Evolutionary conservation across 2,329 filamentous ascomycete species (phyloP), one percentile per base, ranked within the genome.

Genomic region (Cadophora sp.): DNA sequence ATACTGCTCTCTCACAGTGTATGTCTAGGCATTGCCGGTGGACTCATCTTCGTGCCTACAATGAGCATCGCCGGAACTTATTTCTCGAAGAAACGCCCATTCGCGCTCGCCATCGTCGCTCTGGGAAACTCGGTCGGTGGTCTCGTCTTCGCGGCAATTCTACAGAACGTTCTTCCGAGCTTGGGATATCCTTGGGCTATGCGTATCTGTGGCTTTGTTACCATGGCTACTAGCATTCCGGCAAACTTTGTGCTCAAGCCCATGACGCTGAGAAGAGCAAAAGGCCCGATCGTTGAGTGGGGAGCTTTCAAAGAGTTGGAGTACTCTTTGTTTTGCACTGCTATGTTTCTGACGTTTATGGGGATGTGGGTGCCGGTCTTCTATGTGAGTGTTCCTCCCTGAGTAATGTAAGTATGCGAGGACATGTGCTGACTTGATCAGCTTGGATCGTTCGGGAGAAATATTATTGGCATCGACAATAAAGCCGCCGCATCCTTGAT

Each of bases 91-190:
- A 74, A 74, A 2, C 73, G 78, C 20, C 71, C 72, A 3, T 58
- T 80, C 0, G 81, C 79, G 1, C 68, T 81, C 0, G 75, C 74
- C 2, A 63, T 79, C 16, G 74, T 72, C 0, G 84, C 73, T 0
- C 84, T 83, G 0, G 90, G 90, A 0, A 87, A 86, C 30, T 84
- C 83, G 0, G 85, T 85, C 0, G 90, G 89, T 0, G 89, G 89
- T 0, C 79, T 91, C 24, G 81, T 91, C 2, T 92, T 89, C 73
- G 89, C 89, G 0, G 80, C 86, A 1, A 81, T 87, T 20, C 81
- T 85, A 8, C 76, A 80, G 39, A 72, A 76, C 39, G 67, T 82
- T 9, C 67, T 83, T 5, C 75, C 75, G 1, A 69, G 65, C 13
- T 73, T 82, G 51, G 81, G 81, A 4, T 83, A 82, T 71, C 73